Conservation (phyloP, 2,329 filamentous ascomycete genomes). For the Calonectria multiphialidica region DNA sequence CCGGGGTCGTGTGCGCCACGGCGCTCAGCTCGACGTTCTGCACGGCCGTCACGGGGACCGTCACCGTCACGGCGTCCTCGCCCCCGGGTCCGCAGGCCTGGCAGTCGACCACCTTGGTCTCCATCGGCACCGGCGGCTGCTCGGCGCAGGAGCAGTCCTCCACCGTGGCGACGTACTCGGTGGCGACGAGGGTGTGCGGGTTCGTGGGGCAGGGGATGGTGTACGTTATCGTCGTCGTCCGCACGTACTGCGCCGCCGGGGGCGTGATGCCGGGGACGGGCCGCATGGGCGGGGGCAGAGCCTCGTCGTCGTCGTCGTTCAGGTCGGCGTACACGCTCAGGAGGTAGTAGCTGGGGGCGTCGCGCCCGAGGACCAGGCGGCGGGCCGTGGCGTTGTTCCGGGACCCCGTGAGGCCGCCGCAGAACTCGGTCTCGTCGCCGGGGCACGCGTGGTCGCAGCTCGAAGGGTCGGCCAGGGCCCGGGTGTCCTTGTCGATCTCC, state of each 20-base stretch:
- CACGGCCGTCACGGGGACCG: constrained; percentile 32
- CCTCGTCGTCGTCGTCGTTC: constrained; percentile 36
- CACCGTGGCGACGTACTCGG: constrained; percentile 49
- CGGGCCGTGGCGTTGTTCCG: constrained; percentile 15
- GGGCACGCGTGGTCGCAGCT: constrained; percentile 56
- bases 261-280: constrained; percentile 5
- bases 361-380: constrained; percentile 39
- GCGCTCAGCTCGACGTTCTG: background rate
- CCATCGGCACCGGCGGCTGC: constrained; percentile 34
- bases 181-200: constrained; percentile 45
- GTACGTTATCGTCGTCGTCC: constrained; percentile 41
- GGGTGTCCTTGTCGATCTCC: constrained; percentile 54
- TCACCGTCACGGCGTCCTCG: constrained; percentile 38
- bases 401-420: constrained; percentile 53
- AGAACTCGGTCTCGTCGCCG: constrained; percentile 54
- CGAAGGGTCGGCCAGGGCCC: constrained; percentile 41
- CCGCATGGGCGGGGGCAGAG: constrained; percentile 51
- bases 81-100: constrained; percentile 38
- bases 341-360: constrained; percentile 47
- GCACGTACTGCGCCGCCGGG: background rate
- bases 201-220: constrained; percentile 47
- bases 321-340: constrained; percentile 59
- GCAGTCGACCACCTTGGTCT: constrained; percentile 37
- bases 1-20: background rate
- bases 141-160: constrained; percentile 36